These are phyloP conservation scores for Hyaloscypha bicolor DNA, from an alignment of 495 filamentous ascomycete species.

Conservation along the genomic window DNA sequence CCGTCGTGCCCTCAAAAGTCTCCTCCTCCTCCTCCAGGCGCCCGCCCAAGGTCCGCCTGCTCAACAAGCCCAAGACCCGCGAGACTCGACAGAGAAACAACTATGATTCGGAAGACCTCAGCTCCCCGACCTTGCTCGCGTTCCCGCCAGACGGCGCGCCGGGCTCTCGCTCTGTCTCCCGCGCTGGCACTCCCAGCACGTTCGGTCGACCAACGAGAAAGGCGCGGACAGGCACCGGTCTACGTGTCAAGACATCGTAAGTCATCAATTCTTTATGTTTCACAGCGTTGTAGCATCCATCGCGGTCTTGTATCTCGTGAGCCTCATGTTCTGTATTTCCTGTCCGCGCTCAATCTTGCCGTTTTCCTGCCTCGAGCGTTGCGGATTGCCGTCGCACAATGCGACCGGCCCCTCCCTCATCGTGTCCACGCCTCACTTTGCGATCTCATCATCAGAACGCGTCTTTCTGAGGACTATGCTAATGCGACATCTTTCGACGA, in stretches of 20 bases:
- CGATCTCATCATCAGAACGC: background rate
- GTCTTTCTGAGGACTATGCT: slow-evolving; percentile 20
- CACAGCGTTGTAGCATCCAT: slow-evolving; percentile 1
- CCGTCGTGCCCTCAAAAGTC: slow-evolving; percentile 10
- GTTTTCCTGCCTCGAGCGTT: slow-evolving; percentile 29
- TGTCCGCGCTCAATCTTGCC: slow-evolving; percentile 8
- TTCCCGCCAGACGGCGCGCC: slow-evolving; percentile 36
- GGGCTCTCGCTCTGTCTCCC: slow-evolving; percentile 50
- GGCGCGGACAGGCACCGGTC: slow-evolving; percentile 51
- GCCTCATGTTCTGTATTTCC: slow-evolving; percentile 1
- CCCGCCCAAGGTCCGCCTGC: slow-evolving; percentile 35
- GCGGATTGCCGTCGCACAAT: slow-evolving; percentile 27
- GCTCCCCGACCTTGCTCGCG: slow-evolving; percentile 30
- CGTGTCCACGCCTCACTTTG: slow-evolving; percentile 19
- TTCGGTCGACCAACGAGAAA: slow-evolving; percentile 55
- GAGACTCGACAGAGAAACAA: slow-evolving; percentile 35
- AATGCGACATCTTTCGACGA: slow-evolving; percentile 24
- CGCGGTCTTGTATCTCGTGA: slow-evolving; percentile 2
- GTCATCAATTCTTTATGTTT: slow-evolving; percentile 38
- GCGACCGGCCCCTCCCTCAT: slow-evolving; percentile 25
- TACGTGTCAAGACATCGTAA: slow-evolving; percentile 72
- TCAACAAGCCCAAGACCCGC: slow-evolving; percentile 26
- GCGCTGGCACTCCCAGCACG: slow-evolving; percentile 56
- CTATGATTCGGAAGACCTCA: slow-evolving; percentile 41
- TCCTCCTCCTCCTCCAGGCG: slow-evolving; percentile 15